Conservation (phyloP, 805 yeast genomes). For the Candida glaebosa region DNA sequence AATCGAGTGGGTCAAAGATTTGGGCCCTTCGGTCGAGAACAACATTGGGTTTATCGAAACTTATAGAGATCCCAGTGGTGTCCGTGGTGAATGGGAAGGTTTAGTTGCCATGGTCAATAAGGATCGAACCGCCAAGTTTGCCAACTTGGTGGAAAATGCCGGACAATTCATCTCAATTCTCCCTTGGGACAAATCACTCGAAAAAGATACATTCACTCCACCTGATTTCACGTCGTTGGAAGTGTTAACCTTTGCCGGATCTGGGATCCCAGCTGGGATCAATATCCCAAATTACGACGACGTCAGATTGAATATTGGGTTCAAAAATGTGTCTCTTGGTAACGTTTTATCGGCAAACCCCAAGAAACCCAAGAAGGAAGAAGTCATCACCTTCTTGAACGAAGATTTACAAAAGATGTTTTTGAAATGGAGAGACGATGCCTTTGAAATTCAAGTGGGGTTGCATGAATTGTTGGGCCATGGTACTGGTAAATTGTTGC, state of each 20-base stretch:
- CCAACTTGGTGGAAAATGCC: slow-evolving; percentile 65
- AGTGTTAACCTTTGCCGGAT: slow-evolving; percentile 83
- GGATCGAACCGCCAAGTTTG: slow-evolving; percentile 79
- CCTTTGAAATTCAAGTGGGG: slow-evolving; percentile 92
- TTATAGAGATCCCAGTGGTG: slow-evolving; percentile 88
- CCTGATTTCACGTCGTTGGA: slow-evolving; percentile 92
- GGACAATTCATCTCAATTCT: slow-evolving; percentile 57
- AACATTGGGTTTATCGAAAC: slow-evolving; percentile 92
- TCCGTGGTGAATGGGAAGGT: slow-evolving; percentile 93
- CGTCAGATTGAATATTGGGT: slow-evolving; percentile 77
- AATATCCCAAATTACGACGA: slow-evolving; percentile 92
- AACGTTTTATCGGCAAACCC: slow-evolving; percentile 71
- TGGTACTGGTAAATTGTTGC: slow-evolving; percentile 81
- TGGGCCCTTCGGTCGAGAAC: slow-evolving; percentile 67
- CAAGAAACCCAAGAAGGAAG: slow-evolving; percentile 61
- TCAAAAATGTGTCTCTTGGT: slow-evolving; percentile 86
- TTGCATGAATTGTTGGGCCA: slow-evolving; percentile 90
- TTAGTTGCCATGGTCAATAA: slow-evolving; percentile 86
- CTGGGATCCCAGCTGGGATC: slow-evolving; percentile 91
- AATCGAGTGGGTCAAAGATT: slow-evolving; percentile 81
- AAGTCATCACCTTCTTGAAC: slow-evolving; percentile 63
- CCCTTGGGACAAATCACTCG: slow-evolving; percentile 77
- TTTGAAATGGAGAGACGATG: slow-evolving; percentile 70
- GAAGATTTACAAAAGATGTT: slow-evolving; percentile 53
- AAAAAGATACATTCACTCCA: slow-evolving; percentile 82